Base-by-base conservation (phyloP, 768 basidiomycete species). In the Roridomyces roridus region DNA sequence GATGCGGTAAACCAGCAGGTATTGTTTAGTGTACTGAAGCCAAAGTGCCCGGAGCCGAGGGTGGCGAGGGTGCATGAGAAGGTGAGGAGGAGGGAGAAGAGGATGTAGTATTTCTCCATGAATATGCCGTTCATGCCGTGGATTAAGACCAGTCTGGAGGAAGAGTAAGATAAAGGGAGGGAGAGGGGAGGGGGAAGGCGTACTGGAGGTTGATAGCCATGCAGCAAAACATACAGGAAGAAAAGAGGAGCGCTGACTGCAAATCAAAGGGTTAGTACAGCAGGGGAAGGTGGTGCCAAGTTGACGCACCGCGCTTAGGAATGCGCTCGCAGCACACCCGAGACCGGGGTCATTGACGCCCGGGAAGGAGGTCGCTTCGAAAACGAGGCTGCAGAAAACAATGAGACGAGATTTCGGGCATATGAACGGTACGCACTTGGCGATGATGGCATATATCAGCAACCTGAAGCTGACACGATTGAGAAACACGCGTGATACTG, bases 401-500 rank as follows among this genome's bases (percentile, higher is more conserved):
- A 41, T 51, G 14, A 34, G 29, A 6, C 18, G 17, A 4, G 9
- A n/a, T 26, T 7, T 18, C 11, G 46, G 15, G 8, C 29, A n/a
- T n/a, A n/a, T n/a, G n/a, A n/a, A n/a, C n/a, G n/a, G 11, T 4
- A 26, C 44, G n/a, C 21, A 47, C 53, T 29, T 40, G 26, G 53
- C 44, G n/a, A 46, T 9, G 20, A 55, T 20, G 4, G 37, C 53
- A 26, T 55, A 55, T 6, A 36, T n/a, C 15, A 53, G 44, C 1
- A 53, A 34, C 2, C 52, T 42, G 11, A 54, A 54, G 7, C 52
- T 54, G 44, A 54, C 52, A 6, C 52, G 43, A 25, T 54, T 46
- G 6, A 54, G 37, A 40, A 37, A 24, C 12, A 12, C 15, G n/a
- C 18, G 39, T 5, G 51, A 51, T 31, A 34, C 40, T 3, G 34